These are phyloP conservation scores for Allium cepa DNA, from an alignment of 106 monocot genomes.

Conservation along the genomic window DNA sequence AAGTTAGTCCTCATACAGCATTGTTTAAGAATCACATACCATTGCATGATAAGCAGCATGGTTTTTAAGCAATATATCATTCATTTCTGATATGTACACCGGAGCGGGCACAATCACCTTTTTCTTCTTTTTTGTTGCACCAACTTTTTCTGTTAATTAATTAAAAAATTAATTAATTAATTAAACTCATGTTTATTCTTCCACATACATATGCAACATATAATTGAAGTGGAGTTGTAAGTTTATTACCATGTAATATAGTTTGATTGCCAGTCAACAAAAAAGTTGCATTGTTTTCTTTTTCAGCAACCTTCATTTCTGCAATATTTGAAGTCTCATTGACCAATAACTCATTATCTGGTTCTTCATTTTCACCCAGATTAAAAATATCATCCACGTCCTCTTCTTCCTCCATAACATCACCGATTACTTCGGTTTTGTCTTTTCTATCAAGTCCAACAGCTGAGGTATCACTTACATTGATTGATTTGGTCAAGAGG, in stretches of 20 bases:
- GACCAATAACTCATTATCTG: conserved; percentile 16
- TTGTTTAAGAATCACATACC: conserved; percentile 3
- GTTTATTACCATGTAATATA: too few species aligned
- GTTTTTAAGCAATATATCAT: conserved; percentile 5
- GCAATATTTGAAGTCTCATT: not conserved
- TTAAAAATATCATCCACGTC: conserved; percentile 7
- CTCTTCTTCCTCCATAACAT: not conserved
- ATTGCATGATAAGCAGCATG: conserved; percentile 14
- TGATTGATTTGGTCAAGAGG: conserved; percentile 9
- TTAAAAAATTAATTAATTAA: not conserved
- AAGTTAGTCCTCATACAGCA: not conserved
- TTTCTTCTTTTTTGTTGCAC: not conserved
- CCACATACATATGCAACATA: too few species aligned
- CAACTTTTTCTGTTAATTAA: not conserved
- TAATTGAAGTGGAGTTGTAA: too few species aligned
- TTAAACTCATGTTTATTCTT: not conserved
- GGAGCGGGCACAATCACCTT: conserved; percentile 3
- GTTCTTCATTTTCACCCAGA: conserved; percentile 22
- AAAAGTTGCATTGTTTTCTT: too few species aligned
- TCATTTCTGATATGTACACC: conserved; percentile 17
- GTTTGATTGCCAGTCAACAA: too few species aligned
- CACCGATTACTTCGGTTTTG: not conserved
- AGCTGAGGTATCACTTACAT: not conserved
- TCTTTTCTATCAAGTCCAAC: not conserved
- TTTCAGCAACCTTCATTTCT: too few species aligned